These are phyloP conservation scores for Coniferiporia weirii DNA, from an alignment of 1,284 basidiomycete genomes.

Conservation along the genomic window DNA sequence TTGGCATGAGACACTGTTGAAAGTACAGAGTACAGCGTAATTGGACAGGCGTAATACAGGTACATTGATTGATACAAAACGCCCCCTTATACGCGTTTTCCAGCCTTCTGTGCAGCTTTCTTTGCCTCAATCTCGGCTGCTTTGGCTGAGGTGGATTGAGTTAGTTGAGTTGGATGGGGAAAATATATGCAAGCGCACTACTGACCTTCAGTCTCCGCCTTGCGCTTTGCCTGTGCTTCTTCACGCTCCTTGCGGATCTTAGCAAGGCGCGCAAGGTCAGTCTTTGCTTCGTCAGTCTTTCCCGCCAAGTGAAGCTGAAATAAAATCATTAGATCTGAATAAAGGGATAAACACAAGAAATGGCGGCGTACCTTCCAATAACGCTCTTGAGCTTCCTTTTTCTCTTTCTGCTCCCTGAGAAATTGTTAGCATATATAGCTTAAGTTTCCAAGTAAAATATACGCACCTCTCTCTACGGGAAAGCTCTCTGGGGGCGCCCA, in stretches of 20 bases:
- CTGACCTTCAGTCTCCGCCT: constrained; percentile 79
- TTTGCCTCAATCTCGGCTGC: constrained; percentile 40
- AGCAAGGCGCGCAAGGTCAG: constrained; percentile 81
- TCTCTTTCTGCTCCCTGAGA: constrained; percentile 81
- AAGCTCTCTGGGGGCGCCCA: constrained; percentile 50
- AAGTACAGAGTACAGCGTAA: neutral
- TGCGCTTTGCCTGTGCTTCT: constrained; percentile 76
- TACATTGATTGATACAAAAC: neutral
- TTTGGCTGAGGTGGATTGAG: constrained; percentile 32
- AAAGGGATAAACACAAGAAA: neutral
- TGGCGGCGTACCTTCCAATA: constrained; percentile 68
- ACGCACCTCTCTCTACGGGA: constrained; percentile 62
- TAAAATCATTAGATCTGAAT: constrained; percentile 9
- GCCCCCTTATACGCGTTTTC: constrained; percentile 26
- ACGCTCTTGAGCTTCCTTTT: constrained; percentile 78
- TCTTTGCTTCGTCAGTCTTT: constrained; percentile 85
- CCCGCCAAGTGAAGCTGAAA: constrained; percentile 63
- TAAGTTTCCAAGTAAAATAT: neutral
- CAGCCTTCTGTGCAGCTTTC: constrained; percentile 24
- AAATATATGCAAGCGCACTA: constrained; percentile 6
- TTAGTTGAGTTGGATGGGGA: neutral
- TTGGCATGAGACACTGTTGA: neutral
- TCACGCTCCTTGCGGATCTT: constrained; percentile 84
- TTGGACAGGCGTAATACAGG: neutral
- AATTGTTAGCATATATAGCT: constrained; percentile 9